Conservation (phyloP, 345 rosid genomes). For the Luvunga scandens region DNA sequence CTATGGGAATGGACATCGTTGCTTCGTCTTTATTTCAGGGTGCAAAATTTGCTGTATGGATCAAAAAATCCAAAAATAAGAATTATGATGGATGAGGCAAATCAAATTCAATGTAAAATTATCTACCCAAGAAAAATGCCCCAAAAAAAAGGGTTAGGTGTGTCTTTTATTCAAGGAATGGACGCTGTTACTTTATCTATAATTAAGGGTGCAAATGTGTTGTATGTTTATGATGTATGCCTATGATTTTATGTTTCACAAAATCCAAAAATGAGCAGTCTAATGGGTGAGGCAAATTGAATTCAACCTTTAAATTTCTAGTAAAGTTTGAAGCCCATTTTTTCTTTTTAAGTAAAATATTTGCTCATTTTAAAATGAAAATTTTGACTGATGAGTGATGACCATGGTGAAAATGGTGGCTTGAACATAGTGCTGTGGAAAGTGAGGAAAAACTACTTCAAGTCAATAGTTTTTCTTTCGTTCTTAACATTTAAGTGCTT, state of each 20-base stretch:
- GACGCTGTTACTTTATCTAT: background rate
- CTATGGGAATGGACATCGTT: background rate
- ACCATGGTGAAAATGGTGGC: background rate
- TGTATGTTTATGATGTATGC: background rate
- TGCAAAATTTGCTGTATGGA: background rate
- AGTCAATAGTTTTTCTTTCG: background rate
- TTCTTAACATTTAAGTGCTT: background rate
- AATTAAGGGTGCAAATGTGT: background rate
- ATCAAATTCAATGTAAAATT: background rate
- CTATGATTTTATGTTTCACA: background rate
- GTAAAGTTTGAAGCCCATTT: background rate
- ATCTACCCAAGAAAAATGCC: background rate
- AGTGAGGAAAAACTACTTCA: background rate
- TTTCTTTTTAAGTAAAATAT: background rate
- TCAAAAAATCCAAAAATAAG: no score
- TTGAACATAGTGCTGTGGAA: background rate
- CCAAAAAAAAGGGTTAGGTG: background rate
- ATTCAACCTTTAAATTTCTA: background rate
- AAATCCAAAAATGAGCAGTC: background rate
- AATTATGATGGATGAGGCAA: background rate
- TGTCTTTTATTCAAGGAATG: background rate
- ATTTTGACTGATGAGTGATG: background rate
- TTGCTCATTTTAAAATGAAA: background rate
- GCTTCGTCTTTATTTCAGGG: background rate
- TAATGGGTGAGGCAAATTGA: background rate